Conservation (phyloP, 495 filamentous ascomycete species). For the Glarea lozoyensis region DNA sequence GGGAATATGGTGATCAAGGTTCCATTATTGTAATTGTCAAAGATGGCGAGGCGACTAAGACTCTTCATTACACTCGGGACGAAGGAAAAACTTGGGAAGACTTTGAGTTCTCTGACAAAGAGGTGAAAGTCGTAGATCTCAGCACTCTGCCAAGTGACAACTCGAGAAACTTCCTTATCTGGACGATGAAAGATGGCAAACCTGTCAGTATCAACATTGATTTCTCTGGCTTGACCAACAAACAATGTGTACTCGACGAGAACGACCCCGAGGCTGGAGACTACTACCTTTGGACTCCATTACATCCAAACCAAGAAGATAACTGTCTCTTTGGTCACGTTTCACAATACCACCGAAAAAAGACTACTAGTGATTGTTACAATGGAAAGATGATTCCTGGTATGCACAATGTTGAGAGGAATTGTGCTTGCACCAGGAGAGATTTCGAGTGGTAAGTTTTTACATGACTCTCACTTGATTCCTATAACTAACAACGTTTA, state of each 20-base stretch:
- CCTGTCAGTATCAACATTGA: conserved; percentile 73
- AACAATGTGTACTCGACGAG: conserved; percentile 60
- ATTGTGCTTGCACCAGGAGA: conserved; percentile 71
- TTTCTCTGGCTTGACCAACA: conserved; percentile 67
- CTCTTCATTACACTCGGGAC: conserved; percentile 68
- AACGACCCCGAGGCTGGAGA: conserved; percentile 47
- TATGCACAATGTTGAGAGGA: conserved; percentile 55
- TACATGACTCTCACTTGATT: not conserved
- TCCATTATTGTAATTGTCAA: conserved; percentile 79
- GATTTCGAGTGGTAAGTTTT: conserved; percentile 91
- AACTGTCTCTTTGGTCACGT: conserved; percentile 90
- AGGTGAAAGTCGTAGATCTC: conserved; percentile 64
- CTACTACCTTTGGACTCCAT: conserved; percentile 78
- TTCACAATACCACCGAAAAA: conserved; percentile 86
- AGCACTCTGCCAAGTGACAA: conserved; percentile 84
- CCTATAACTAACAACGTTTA: conserved; percentile 23
- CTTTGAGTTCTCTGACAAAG: conserved; percentile 61
- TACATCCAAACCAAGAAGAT: conserved; percentile 62
- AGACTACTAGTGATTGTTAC: conserved; percentile 60
- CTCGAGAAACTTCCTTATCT: conserved; percentile 82
- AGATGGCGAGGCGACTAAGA: conserved; percentile 49
- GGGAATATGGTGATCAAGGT: conserved; percentile 92
- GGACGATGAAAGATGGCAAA: conserved; percentile 52
- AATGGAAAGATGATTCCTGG: conserved; percentile 61
- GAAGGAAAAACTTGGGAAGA: conserved; percentile 68